phyloP scores from a whole-genome alignment of 192 early-diverging fungal genomes.

The Funneliformis mosseae region DNA sequence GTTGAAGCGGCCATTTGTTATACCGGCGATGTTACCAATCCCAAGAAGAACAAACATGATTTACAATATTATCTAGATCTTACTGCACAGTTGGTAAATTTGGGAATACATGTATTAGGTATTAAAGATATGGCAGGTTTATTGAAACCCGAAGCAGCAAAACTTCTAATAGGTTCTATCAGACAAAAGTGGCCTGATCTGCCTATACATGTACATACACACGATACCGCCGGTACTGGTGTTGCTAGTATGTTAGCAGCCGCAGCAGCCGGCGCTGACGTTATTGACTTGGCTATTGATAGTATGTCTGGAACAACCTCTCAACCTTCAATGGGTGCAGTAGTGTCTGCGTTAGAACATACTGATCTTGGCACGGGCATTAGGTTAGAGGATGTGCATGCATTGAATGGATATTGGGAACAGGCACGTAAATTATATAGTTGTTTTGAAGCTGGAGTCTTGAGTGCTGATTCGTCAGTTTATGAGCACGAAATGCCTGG shows the following conservation, averaged over 20 bases:
- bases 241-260: constrained; percentile 93
- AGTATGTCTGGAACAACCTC: constrained; percentile 94
- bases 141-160: constrained; percentile 90
- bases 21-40: constrained; percentile 91
- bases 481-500: constrained; percentile 98
- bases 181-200: constrained; percentile 84
- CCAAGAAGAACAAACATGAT: constrained; percentile 80
- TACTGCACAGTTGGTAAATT: constrained; percentile 82
- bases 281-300: constrained; percentile 92
- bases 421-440: constrained; percentile 94
- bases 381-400: constrained; percentile 71
- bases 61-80: constrained; percentile 93
- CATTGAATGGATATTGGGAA: constrained; percentile 96
- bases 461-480: constrained; percentile 85
- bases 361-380: constrained; percentile 86
- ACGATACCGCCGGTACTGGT: constrained; percentile 97
- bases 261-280: constrained; percentile 90
- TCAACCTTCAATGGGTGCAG: constrained; percentile 96
- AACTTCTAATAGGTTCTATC: constrained; percentile 84
- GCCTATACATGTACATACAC: constrained; percentile 95
- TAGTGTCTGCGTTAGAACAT: constrained; percentile 83
- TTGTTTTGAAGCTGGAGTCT: constrained; percentile 93
- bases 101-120: constrained; percentile 90
- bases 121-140: constrained; percentile 98
- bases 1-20: constrained; percentile 92